phyloP scores from a whole-genome alignment of 2,329 filamentous ascomycete species.

The Pestalotiopsis sp. region DNA sequence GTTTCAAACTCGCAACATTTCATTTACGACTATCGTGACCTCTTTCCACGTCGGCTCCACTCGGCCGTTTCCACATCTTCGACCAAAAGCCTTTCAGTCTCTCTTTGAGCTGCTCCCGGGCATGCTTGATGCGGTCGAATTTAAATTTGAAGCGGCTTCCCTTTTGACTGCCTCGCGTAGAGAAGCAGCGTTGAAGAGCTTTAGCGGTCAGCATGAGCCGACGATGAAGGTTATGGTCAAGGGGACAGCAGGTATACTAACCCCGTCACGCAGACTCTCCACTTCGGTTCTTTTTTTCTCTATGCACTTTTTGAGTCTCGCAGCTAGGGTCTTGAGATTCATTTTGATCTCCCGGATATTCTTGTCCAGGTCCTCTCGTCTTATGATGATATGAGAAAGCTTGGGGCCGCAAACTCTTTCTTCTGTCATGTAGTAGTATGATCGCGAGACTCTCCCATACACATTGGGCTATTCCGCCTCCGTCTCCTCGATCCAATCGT shows the following conservation, averaged over 20 bases:
- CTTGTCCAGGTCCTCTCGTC: background rate
- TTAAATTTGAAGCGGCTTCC: too few relatives aligned
- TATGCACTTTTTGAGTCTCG: background rate
- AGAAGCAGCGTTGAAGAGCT: background rate
- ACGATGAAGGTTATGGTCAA: background rate
- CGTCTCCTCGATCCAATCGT: background rate
- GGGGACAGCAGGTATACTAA: background rate
- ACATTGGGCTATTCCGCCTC: too few relatives aligned
- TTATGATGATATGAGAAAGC: too few relatives aligned
- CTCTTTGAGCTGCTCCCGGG: too few relatives aligned
- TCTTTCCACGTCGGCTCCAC: too few relatives aligned
- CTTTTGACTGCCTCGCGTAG: background rate
- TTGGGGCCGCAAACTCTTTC: fast-evolving
- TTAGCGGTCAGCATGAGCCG: background rate
- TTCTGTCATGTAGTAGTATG: too few relatives aligned
- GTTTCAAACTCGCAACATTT: too few relatives aligned
- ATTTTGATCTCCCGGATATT: background rate
- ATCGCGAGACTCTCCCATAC: too few relatives aligned
- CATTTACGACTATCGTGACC: too few relatives aligned
- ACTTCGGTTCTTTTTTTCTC: background rate
- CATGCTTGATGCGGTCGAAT: too few relatives aligned
- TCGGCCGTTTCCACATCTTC: too few relatives aligned
- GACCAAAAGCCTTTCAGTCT: too few relatives aligned
- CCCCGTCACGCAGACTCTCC: background rate
- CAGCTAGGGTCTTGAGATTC: background rate